phyloP scores from a whole-genome alignment of 768 basidiomycete genomes.

The Tricholoma bakamatsutake region DNA sequence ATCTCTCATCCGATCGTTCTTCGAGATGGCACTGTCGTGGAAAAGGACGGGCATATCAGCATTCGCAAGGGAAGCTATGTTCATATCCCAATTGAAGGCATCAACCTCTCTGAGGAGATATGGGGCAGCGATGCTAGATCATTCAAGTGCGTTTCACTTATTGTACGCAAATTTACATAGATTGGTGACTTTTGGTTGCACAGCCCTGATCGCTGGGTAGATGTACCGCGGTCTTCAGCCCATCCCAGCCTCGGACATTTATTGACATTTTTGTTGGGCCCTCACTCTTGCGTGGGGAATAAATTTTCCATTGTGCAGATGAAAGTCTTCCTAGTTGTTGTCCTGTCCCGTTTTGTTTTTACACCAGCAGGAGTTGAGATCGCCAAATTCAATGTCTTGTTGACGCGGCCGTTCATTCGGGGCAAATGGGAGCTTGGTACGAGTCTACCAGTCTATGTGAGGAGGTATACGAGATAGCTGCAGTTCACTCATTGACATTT shows the following conservation, averaged over 20 bases:
- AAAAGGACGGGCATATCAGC: constrained; percentile 30
- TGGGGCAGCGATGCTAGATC: constrained; percentile 49
- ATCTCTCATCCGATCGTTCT: constrained; percentile 39
- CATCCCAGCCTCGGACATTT: constrained; percentile 44
- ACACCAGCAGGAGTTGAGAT: constrained; percentile 34
- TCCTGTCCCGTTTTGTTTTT: constrained; percentile 43
- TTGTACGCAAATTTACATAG: constrained; percentile 1
- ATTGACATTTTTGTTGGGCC: constrained; percentile 51
- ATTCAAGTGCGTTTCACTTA: constrained; percentile 41
- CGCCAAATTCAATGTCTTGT: constrained; percentile 40
- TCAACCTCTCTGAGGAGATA: constrained; percentile 44
- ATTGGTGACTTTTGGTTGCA: neutral
- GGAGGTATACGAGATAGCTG: constrained; percentile 11
- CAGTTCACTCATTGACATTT: neutral
- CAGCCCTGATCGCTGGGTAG: constrained; percentile 52
- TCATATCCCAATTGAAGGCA: constrained; percentile 53
- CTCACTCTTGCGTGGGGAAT: constrained; percentile 44
- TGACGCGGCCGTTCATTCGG: constrained; percentile 44
- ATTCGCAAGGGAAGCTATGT: constrained; percentile 52
- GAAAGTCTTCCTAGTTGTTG: constrained; percentile 42
- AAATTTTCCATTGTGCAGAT: constrained; percentile 44
- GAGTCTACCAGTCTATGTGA: constrained; percentile 34
- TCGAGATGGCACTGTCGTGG: constrained; percentile 31
- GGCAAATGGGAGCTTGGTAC: constrained; percentile 34
- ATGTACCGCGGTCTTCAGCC: constrained; percentile 30